Conservation (phyloP, 148 eudicot genomes). For the Camellia lanceoleosa region DNA sequence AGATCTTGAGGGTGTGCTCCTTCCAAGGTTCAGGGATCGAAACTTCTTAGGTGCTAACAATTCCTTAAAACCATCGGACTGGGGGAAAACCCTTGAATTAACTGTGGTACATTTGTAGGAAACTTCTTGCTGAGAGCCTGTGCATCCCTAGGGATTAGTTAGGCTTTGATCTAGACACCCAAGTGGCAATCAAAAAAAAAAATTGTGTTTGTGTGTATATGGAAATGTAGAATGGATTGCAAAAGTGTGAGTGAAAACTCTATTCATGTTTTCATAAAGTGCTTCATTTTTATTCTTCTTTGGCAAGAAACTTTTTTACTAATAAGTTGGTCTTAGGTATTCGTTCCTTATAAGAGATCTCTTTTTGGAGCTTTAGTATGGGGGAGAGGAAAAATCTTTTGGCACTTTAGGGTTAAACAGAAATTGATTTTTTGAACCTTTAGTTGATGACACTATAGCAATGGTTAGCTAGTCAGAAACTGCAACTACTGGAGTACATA, state of each 20-base stretch:
- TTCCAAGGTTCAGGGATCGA: too few relatives aligned
- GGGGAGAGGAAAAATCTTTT: background rate
- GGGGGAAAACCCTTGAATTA: too few relatives aligned
- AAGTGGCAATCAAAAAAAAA: too few relatives aligned
- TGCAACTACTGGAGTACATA: background rate
- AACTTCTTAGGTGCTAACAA: too few relatives aligned
- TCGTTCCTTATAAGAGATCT: background rate
- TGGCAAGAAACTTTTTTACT: background rate
- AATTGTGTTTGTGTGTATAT: background rate
- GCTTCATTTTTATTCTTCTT: background rate
- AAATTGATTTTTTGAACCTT: background rate
- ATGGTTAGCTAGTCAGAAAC: background rate
- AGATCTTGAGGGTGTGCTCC: too few relatives aligned
- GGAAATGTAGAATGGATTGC: background rate
- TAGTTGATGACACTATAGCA: background rate
- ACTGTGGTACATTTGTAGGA: too few relatives aligned
- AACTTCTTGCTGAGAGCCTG: too few relatives aligned
- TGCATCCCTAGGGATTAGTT: too few relatives aligned
- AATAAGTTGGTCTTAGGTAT: background rate
- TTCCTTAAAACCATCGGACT: too few relatives aligned
- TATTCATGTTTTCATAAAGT: background rate
- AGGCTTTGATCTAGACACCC: too few relatives aligned
- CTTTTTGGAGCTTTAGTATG: background rate
- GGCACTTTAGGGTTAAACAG: background rate
- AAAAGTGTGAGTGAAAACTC: background rate